phyloP scores from a whole-genome alignment of 768 basidiomycete genomes.

The Glaciozyma martinii region DNA sequence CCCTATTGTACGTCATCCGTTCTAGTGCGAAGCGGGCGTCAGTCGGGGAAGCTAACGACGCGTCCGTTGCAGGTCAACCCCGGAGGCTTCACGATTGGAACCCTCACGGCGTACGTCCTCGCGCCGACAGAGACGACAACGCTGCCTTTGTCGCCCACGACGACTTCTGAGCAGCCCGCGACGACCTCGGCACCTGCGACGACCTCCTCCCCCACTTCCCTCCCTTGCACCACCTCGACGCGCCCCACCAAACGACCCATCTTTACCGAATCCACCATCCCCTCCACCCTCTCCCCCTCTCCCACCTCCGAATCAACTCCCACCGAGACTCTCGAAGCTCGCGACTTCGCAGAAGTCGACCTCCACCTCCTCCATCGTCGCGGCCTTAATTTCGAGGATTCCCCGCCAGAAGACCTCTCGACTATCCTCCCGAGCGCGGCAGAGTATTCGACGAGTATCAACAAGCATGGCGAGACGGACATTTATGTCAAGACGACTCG shows the following conservation, averaged over 20 bases:
- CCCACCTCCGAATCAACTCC: too few relatives aligned
- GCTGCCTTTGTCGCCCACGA: too few relatives aligned
- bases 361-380: neutral
- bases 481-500: slow-evolving; percentile 1
- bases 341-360: neutral
- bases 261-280: neutral
- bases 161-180: too few relatives aligned
- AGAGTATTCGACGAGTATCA: neutral
- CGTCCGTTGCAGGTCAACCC: slow-evolving; percentile 19
- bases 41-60: neutral
- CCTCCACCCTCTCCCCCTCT: neutral
- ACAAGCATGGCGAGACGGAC: neutral
- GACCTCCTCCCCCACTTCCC: too few relatives aligned
- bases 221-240: too few relatives aligned
- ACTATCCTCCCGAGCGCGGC: neutral
- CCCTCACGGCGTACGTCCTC: slow-evolving; percentile 4
- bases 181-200: too few relatives aligned
- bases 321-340: neutral
- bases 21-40: neutral
- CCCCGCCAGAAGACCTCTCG: neutral
- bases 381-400: neutral
- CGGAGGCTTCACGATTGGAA: slow-evolving; percentile 21
- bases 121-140: neutral
- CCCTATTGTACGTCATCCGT: slow-evolving; percentile 11
- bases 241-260: too few relatives aligned